Evolutionary conservation across 1,284 basidiomycete genomes (phyloP), one percentile per base, ranked within the genome.

Genomic region (Termitomyces sp.): DNA sequence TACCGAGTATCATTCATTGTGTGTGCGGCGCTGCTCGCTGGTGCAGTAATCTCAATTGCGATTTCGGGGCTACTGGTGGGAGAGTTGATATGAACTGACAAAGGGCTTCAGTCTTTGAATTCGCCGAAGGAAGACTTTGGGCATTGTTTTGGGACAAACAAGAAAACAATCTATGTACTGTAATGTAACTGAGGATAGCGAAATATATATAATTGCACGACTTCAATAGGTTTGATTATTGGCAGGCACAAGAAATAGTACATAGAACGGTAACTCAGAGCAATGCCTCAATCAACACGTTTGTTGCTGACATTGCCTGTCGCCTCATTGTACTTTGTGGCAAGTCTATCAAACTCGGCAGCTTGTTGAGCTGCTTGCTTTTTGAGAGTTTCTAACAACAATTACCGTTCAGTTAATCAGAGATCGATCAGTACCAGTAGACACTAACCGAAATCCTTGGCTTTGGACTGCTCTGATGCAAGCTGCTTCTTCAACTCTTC

Each of bases 361-460:
- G 81, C 83, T 62, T 92, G 90, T 62, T 90, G 86, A 3, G 75
- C 67, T 0, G 88, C 86, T 68, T 94, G 91, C 69, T 86, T 87
- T 76, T 91, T 91, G 55, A 93, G 70, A n/a, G 83, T 87, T 34
- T 83, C 89, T 90, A 57, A 3, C 6, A 28, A 35, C n/a, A n/a
- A 44, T 49, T 53, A 43, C 10, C 55, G 46, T 16, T n/a, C 7
- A 19, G 37, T 19, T 44, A 31, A 46, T 42, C 6, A 38, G 8
- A 24, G 7, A 41, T 13, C 24, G 9, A 31, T 42, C 11, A 26
- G 11, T 21, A 26, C 10, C 11, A 18, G 11, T 34, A 28, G 11
- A 6, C 18, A 74, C 81, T 54, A 59, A 90, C 88, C 84, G 60
- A 88, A 85, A 66, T 93, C 90, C 28, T 80, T 75, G 21, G 77